Conservation (phyloP, 257 asterid species). For the Echium plantagineum region DNA sequence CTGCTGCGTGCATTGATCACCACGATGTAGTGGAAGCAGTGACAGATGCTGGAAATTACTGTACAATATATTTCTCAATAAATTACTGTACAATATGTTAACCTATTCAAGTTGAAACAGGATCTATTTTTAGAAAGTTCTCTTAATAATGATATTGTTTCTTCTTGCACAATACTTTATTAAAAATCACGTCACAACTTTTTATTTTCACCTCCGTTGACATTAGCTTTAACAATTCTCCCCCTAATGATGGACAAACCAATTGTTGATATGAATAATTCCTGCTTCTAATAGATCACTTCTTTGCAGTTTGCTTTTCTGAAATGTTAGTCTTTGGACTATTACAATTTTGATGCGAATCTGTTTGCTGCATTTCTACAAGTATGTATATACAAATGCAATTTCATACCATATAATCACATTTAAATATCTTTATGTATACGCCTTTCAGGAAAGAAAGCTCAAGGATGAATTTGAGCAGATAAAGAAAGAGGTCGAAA, state of each 20-base stretch:
- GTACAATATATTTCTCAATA: no score
- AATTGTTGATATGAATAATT: neutral
- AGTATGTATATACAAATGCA: neutral
- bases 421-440: neutral
- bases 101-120: neutral
- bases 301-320: neutral
- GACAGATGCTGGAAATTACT: neutral
- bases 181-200: neutral
- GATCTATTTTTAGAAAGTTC: neutral
- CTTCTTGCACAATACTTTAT: neutral
- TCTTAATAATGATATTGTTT: neutral
- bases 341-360: no score
- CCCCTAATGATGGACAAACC: no score
- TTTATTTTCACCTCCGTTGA: neutral
- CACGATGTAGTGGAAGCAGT: neutral
- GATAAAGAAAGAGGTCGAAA: conserved; percentile 51
- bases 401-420: neutral
- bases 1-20: neutral
- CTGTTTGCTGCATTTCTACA: no score
- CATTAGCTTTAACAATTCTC: no score
- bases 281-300: neutral
- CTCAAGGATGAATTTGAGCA: conserved; percentile 74
- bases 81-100: neutral
- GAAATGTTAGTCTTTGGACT: no score
- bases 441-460: conserved; percentile 52